Percentiles rank a stretch among this genome's conserved stretches.
These are phyloP conservation scores for Saccharomyces hybrid DNA, from an alignment of 1,139 yeast species.

Conservation along the genomic window DNA sequence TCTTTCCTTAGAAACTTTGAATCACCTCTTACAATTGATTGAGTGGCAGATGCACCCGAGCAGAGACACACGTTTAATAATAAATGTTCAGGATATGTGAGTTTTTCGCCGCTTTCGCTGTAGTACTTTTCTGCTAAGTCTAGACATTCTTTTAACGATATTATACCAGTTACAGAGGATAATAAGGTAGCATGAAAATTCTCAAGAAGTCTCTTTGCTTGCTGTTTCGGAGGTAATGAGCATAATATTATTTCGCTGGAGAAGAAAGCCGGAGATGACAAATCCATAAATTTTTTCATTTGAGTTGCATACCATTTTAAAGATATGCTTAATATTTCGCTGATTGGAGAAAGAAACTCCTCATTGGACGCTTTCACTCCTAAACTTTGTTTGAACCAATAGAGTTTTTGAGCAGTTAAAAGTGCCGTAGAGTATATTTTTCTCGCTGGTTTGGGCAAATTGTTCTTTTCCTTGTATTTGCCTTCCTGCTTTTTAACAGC, in stretches of 20 bases:
- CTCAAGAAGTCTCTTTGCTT: constrained; percentile 19
- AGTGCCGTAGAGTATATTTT: constrained; percentile 18
- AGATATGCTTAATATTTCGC: constrained; percentile 13
- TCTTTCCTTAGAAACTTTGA: constrained; percentile 17
- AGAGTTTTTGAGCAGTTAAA: constrained; percentile 19
- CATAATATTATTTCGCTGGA: constrained; percentile 11
- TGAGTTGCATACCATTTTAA: constrained; percentile 25
- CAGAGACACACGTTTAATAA: constrained; percentile 22
- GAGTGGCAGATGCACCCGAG: constrained; percentile 19
- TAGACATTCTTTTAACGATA: constrained; percentile 15
- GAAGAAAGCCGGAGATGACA: constrained; percentile 17
- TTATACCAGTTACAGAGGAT: constrained; percentile 17
- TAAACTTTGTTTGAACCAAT: constrained; percentile 17
- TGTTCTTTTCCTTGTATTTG: not conserved
- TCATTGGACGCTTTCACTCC: constrained; percentile 8
- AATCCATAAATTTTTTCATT: constrained; percentile 20
- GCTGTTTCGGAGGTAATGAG: constrained; percentile 21
- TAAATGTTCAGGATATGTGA: constrained; percentile 23
- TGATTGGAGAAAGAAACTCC: constrained; percentile 16
- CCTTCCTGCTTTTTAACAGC: constrained; percentile 7
- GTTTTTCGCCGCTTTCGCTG: constrained; percentile 8
- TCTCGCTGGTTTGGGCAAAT: constrained; percentile 9
- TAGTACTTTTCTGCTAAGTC: constrained; percentile 18
- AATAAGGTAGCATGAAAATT: constrained; percentile 15
- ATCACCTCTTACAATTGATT: constrained; percentile 11